Evolutionary conservation across 1,139 yeast species (phyloP), one percentile per base, ranked within the genome.

Genomic region (Suhomyces chickasaworum): DNA sequence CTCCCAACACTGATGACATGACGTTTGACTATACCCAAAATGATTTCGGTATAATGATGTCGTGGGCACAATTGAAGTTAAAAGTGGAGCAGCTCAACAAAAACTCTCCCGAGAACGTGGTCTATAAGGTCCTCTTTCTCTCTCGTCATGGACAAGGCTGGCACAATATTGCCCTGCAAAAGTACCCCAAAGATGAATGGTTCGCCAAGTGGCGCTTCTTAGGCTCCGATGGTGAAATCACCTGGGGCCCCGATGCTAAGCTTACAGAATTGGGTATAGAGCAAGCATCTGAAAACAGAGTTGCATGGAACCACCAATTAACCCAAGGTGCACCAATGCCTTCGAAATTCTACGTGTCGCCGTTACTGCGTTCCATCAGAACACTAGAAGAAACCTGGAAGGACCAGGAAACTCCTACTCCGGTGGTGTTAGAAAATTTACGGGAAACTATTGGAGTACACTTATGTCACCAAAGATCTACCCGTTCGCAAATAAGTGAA

Each of bases 111-210:
- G 52, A 42, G 1, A 66, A 73, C 44, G 75, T 65, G 29, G 59
- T 59, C 18, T 82, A 83, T 61, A 85, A 84, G 59, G 59, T 86
- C 36, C 53, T 86, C 5, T 75, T 82, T 44, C 67, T 84, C 43
- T 90, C 88, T 1, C 72, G 95, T 49, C 95, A 87, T 57, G 95
- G 95, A 7, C 87, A 86, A 63, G 95, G 95, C 0, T 80, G 71
- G 64, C 93, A 86, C 58, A 87, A 87, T 54, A 67, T 76, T 18
- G 88, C 84, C 1, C 78, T 79, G 39, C 68, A 67, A 22, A 75
- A 77, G 50, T 84, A 83, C 59, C 86, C 89, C 12, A 63, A 71
- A 32, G 64, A 72, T 12, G 78, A 64, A 18, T 86, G 91, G 91
- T 73, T 78, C 55, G 62, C 59, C 0, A 75, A 82, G 51, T 85